phyloP scores from a whole-genome alignment of 73 alveolate genomes.

The Breviolum minutum region DNA sequence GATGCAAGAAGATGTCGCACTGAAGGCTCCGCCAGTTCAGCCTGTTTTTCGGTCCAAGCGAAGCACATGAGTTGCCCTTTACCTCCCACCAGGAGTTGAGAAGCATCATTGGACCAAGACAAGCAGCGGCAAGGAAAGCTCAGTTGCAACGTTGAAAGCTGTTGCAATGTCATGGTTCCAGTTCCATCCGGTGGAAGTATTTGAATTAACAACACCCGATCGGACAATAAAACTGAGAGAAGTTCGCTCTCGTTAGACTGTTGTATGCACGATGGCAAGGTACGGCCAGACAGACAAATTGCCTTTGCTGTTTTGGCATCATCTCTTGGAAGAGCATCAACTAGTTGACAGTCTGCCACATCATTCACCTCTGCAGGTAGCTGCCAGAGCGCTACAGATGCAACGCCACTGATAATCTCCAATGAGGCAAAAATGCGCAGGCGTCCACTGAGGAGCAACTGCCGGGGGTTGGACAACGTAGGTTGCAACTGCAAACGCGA shows the following conservation, averaged over 20 bases:
- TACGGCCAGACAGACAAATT: not conserved
- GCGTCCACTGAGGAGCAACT: slow-evolving; percentile 5
- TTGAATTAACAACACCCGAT: slow-evolving; percentile 4
- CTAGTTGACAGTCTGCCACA: not conserved
- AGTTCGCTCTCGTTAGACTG: not conserved
- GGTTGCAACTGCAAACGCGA: not conserved
- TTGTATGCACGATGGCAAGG: not conserved
- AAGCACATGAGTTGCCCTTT: slow-evolving; percentile 63
- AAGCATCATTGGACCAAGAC: slow-evolving; percentile 64
- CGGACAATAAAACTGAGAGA: slow-evolving; percentile 18
- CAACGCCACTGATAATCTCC: slow-evolving; percentile 29
- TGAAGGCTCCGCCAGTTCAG: not conserved
- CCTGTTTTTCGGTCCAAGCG: not conserved
- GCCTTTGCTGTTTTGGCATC: slow-evolving; percentile 2
- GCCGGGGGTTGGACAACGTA: slow-evolving; percentile 21
- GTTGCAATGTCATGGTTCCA: too few species aligned
- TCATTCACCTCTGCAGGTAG: not conserved
- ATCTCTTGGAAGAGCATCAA: not conserved
- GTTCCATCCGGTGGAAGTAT: not conserved
- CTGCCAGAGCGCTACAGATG: slow-evolving; percentile 24
- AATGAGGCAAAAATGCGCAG: slow-evolving; percentile 30
- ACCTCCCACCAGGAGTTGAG: slow-evolving; percentile 85
- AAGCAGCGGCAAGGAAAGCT: slow-evolving; percentile 39
- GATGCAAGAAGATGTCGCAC: slow-evolving; percentile 18
- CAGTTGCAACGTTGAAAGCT: not conserved